A percentile compares a stretch with the other conserved stretches of the same genome.
Evolutionary conservation across 192 early-diverging fungal genomes (phyloP).

Genomic region (Chytriomyces hyalinus): DNA sequence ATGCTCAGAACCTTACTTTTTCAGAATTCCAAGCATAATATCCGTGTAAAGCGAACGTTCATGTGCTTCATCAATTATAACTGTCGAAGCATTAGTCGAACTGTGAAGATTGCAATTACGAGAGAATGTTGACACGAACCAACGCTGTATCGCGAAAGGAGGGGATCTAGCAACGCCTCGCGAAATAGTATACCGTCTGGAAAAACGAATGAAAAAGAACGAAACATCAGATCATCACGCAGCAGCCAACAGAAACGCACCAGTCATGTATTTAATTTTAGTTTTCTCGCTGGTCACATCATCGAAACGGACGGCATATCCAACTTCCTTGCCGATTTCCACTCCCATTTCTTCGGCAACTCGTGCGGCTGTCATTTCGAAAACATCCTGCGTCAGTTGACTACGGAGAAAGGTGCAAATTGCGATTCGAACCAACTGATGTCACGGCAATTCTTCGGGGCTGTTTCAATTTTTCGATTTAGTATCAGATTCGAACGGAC

Average conservation of each 20-base stretch:
- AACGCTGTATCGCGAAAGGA: slow-evolving; percentile 71
- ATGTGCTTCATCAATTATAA: slow-evolving; percentile 84
- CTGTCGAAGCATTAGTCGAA: slow-evolving; percentile 21
- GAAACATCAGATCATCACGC: neutral
- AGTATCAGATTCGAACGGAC: neutral
- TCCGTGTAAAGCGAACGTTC: slow-evolving; percentile 73
- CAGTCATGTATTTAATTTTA: slow-evolving; percentile 81
- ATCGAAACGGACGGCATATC: slow-evolving; percentile 81
- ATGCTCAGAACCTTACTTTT: slow-evolving; percentile 68
- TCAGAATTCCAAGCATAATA: slow-evolving; percentile 60
- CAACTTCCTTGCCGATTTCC: slow-evolving; percentile 71
- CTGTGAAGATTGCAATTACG: neutral
- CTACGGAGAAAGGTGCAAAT: neutral
- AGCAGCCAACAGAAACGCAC: neutral
- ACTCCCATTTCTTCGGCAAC: slow-evolving; percentile 76
- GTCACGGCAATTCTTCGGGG: slow-evolving; percentile 38
- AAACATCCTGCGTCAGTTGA: neutral
- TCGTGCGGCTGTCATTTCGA: slow-evolving; percentile 60
- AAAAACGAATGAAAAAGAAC: neutral
- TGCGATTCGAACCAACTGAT: slow-evolving; percentile 10
- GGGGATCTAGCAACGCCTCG: slow-evolving; percentile 76
- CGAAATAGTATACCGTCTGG: slow-evolving; percentile 82
- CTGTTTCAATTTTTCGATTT: neutral
- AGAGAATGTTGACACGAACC: slow-evolving; percentile 10
- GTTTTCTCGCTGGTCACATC: slow-evolving; percentile 62